Percentiles rank a stretch among this genome's conserved stretches.
Evolutionary conservation across 2,329 filamentous ascomycete genomes (phyloP).

Genomic region (Venturia pyrina): DNA sequence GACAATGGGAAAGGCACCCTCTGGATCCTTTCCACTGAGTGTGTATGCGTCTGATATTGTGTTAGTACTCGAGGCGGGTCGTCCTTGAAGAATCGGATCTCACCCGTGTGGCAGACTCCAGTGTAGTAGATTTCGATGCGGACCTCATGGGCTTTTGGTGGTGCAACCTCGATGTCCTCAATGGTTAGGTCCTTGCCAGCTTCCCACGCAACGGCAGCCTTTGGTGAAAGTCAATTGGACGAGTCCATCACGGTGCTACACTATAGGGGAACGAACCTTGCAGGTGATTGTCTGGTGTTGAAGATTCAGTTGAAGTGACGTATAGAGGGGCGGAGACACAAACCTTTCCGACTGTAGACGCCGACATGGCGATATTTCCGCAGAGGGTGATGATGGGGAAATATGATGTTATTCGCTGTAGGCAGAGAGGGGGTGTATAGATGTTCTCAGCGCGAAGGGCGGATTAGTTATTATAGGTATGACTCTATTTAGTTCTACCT

Average conservation of each 20-base stretch:
- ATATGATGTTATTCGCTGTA: neutral
- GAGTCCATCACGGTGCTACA: constrained; percentile 81
- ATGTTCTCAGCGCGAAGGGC: neutral
- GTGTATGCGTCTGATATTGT: constrained; percentile 48
- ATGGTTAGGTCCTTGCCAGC: constrained; percentile 80
- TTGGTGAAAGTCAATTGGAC: constrained; percentile 16
- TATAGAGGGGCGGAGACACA: constrained; percentile 14
- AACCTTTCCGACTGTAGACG: constrained; percentile 48
- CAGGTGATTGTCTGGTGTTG: constrained; percentile 72
- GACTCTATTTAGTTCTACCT: neutral
- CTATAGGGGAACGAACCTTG: constrained; percentile 86
- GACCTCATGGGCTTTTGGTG: constrained; percentile 86
- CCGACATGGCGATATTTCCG: constrained; percentile 30
- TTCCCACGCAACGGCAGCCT: constrained; percentile 95
- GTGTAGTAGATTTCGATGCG: constrained; percentile 96
- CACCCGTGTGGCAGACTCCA: constrained; percentile 96
- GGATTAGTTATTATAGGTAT: neutral
- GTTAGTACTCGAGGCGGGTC: neutral
- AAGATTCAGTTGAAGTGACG: constrained; percentile 8
- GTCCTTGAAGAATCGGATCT: constrained; percentile 11
- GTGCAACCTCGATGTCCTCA: constrained; percentile 85
- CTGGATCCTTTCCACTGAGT: constrained; percentile 75
- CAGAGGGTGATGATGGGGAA: neutral
- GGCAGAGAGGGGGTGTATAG: neutral
- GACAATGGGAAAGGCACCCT: constrained; percentile 47